These are phyloP conservation scores for Sporothrix phasma DNA, from an alignment of 2,329 filamentous ascomycete species.

Conservation along the genomic window DNA sequence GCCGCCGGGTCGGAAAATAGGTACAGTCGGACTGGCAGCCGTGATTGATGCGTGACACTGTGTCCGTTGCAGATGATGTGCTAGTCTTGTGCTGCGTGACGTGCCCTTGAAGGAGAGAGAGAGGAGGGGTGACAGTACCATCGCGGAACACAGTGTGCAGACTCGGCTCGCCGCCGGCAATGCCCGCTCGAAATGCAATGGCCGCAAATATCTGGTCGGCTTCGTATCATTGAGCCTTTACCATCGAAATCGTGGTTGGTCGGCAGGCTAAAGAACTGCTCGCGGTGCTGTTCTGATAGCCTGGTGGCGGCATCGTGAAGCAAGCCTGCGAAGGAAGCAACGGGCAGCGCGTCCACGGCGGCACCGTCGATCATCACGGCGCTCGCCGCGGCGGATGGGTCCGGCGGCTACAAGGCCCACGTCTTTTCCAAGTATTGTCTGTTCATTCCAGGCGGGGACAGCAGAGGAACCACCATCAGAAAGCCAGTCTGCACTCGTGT, in stretches of 20 bases:
- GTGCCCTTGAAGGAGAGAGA: neutral
- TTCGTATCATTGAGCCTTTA: constrained; percentile 15
- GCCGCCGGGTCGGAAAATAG: constrained; percentile 29
- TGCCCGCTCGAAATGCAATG: constrained; percentile 24
- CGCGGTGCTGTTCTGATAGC: constrained; percentile 21
- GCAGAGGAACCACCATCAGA: neutral
- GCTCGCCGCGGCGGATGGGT: constrained; percentile 23
- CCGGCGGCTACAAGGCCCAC: constrained; percentile 25
- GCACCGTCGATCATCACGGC: constrained; percentile 26
- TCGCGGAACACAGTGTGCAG: constrained; percentile 27
- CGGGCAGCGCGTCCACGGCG: constrained; percentile 20
- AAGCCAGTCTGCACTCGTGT: neutral
- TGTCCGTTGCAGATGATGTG: neutral
- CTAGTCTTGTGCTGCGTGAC: neutral
- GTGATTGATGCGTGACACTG: constrained; percentile 33
- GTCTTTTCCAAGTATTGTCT: constrained; percentile 25
- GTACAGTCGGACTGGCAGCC: constrained; percentile 33
- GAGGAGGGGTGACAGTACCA: constrained; percentile 19
- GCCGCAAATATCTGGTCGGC: constrained; percentile 26
- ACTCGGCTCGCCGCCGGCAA: constrained; percentile 20
- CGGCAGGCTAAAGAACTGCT: constrained; percentile 24
- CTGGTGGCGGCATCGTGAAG: constrained; percentile 22
- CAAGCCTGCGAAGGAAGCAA: constrained; percentile 20
- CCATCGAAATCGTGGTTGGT: constrained; percentile 19
- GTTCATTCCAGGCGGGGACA: constrained; percentile 13